Percentiles rank a stretch among this genome's conserved stretches.
phyloP scores from a whole-genome alignment of 805 yeast species.

The Suhomyces sp. region DNA sequence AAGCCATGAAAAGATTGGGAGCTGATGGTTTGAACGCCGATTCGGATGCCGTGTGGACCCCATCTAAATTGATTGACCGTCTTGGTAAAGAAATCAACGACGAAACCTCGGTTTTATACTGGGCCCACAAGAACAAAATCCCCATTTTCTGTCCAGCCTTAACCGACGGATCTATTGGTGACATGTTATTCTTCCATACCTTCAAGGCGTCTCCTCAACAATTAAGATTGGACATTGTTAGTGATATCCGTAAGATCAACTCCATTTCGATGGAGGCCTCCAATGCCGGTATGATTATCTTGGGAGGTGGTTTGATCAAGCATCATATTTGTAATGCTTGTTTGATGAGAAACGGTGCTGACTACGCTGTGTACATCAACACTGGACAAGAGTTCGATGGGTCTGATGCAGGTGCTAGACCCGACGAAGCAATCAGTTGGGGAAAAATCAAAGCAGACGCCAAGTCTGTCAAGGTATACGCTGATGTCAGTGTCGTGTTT shows the following conservation, averaged over 20 bases:
- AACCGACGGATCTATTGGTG: constrained; percentile 98
- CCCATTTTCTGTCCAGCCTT: constrained; percentile 97
- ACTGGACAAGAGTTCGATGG: constrained; percentile 99
- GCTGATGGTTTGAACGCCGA: constrained; percentile 59
- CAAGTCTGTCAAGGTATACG: constrained; percentile 83
- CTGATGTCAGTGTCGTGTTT: constrained; percentile 92
- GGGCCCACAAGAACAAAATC: constrained; percentile 97
- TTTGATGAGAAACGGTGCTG: constrained; percentile 99
- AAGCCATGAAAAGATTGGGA: constrained; percentile 51
- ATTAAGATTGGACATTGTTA: constrained; percentile 86
- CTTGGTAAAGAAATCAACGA: constrained; percentile 94
- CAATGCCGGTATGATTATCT: constrained; percentile 90
- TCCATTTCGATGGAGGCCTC: constrained; percentile 94
- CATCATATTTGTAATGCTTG: constrained; percentile 98
- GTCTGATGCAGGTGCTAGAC: constrained; percentile 98
- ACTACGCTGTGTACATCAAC: constrained; percentile 93
- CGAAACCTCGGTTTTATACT: constrained; percentile 88
- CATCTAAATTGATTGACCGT: constrained; percentile 87
- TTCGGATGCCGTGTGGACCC: constrained; percentile 81
- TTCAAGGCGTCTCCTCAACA: constrained; percentile 91
- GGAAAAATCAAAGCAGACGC: constrained; percentile 98
- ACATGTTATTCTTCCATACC: constrained; percentile 98
- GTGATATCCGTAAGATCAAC: constrained; percentile 88
- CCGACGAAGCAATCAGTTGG: constrained; percentile 99
- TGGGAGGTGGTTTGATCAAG: constrained; percentile 95